Evolutionary conservation across 2,329 filamentous ascomycete genomes (phyloP), one percentile per base, ranked within the genome.

Genomic region (Fusarium sublunatum): DNA sequence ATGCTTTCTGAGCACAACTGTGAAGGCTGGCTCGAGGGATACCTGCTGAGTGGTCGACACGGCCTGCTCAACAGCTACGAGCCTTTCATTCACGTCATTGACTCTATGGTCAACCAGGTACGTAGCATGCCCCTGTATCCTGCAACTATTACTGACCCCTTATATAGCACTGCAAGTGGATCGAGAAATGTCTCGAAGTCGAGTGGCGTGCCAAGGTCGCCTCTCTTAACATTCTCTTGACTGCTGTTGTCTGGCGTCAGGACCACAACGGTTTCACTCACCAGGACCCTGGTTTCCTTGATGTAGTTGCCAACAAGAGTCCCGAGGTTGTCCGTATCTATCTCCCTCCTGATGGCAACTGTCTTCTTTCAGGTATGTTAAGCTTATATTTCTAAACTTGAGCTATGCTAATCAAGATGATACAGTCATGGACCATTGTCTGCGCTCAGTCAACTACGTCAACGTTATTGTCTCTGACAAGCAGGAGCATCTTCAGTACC

Each of bases 211-310:
- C 82, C 68, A 88, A 88, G 74, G 79, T 93, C 10, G 84, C 90
- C 8, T 92, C 90, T 1, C 85, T 93, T 68, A 93, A 93, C 78
- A 92, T 93, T 65, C 83, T 93, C 12, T 82, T 93, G 50, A 93
- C 91, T 1, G 87, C 89, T 2, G 91, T 91, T 7, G 90, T 93
- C 55, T 93, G 90, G 91, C 81, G 91, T 69, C 91, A 93, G 78
- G 91, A 93, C 65, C 91, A 93, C 80, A 93, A 93, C 70, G 91
- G 91, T 32, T 93, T 93, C 78, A 92, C 89, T 0, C 90, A 93
- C 73, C 90, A 93, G 73, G 90, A 92, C 64, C 91, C 90, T 0
- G 90, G 90, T 35, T 93, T 93, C 82, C 83, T 93, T 11, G 90
- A 92, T 64, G 88, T 93, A 0, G 85, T 93, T 3, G 88, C 87